These are phyloP conservation scores for Vitis cinerea DNA, from an alignment of 164 flowering plant genomes.

Conservation along the genomic window DNA sequence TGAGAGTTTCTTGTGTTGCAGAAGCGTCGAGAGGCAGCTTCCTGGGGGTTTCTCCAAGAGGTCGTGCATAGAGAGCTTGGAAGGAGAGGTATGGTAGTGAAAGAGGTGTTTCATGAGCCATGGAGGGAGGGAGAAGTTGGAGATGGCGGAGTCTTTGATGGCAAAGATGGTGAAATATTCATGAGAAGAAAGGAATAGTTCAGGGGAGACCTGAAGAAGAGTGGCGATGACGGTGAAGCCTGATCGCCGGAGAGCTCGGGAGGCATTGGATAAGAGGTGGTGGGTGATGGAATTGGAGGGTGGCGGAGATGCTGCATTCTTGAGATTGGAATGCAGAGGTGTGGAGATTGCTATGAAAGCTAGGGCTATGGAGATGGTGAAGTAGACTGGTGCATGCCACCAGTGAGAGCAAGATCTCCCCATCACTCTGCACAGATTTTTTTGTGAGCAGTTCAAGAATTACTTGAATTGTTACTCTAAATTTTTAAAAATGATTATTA, in stretches of 20 bases:
- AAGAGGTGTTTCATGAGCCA: slow-evolving; percentile 33
- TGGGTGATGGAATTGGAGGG: neutral
- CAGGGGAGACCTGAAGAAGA: slow-evolving; percentile 55
- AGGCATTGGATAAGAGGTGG: slow-evolving; percentile 33
- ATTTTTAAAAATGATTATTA: too few species aligned
- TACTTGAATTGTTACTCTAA: too few species aligned
- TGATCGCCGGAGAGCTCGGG: slow-evolving; percentile 38
- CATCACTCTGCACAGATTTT: too few species aligned
- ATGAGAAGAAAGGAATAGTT: slow-evolving; percentile 33
- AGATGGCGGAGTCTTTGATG: slow-evolving; percentile 47
- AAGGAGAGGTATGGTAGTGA: slow-evolving; percentile 53
- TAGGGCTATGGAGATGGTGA: slow-evolving; percentile 31
- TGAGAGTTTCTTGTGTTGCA: slow-evolving; percentile 26
- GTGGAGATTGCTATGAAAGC: slow-evolving; percentile 48
- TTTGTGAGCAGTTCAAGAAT: too few species aligned
- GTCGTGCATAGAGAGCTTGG: slow-evolving; percentile 28
- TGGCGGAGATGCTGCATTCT: slow-evolving; percentile 5
- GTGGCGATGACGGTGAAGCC: slow-evolving; percentile 56
- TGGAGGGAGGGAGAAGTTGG: slow-evolving; percentile 38
- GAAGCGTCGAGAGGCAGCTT: slow-evolving; percentile 47
- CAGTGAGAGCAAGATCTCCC: slow-evolving; percentile 8
- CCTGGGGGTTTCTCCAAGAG: slow-evolving; percentile 33
- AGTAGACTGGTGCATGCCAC: slow-evolving; percentile 27
- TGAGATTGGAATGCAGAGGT: slow-evolving; percentile 18
- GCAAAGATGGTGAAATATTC: slow-evolving; percentile 53